Conservation (phyloP, 2,329 filamentous ascomycete genomes). For the Didymella arachidicola region DNA sequence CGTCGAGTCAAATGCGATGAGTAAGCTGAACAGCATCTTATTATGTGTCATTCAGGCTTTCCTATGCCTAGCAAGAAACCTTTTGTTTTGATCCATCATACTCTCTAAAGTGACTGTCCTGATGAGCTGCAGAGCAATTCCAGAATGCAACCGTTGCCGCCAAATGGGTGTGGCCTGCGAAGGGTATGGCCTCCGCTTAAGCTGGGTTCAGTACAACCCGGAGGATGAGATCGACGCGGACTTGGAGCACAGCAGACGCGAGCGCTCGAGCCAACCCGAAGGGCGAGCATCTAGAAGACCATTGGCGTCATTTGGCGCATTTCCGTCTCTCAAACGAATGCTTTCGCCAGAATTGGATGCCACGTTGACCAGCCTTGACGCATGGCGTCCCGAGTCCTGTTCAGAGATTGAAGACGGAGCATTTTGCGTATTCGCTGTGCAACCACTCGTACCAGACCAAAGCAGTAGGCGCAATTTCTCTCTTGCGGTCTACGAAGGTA, state of each 20-base stretch:
- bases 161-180: slow-evolving; percentile 15
- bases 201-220: slow-evolving; percentile 18
- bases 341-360: slow-evolving; percentile 13
- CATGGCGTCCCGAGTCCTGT: slow-evolving; percentile 11
- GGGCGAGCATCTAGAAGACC: slow-evolving; percentile 8
- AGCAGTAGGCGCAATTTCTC: neutral
- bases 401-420: slow-evolving; percentile 11
- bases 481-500: neutral
- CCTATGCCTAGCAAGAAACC: neutral
- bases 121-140: neutral
- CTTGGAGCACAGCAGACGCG: neutral
- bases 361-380: slow-evolving; percentile 11
- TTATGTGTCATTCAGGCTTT: neutral
- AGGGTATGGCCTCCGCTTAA: slow-evolving; percentile 23
- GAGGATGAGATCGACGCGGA: slow-evolving; percentile 8
- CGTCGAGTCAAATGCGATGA: slow-evolving; percentile 26
- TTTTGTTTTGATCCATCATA: neutral
- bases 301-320: neutral
- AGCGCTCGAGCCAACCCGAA: slow-evolving; percentile 1
- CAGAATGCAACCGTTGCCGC: slow-evolving; percentile 15
- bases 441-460: neutral
- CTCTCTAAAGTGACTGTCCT: neutral
- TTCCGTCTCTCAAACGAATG: neutral
- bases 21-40: slow-evolving; percentile 5
- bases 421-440: slow-evolving; percentile 16